Percentiles rank a stretch among this genome's conserved stretches.
Conservation (phyloP, 192 early-diverging fungal genomes). For the Linnemannia schmuckeri region DNA sequence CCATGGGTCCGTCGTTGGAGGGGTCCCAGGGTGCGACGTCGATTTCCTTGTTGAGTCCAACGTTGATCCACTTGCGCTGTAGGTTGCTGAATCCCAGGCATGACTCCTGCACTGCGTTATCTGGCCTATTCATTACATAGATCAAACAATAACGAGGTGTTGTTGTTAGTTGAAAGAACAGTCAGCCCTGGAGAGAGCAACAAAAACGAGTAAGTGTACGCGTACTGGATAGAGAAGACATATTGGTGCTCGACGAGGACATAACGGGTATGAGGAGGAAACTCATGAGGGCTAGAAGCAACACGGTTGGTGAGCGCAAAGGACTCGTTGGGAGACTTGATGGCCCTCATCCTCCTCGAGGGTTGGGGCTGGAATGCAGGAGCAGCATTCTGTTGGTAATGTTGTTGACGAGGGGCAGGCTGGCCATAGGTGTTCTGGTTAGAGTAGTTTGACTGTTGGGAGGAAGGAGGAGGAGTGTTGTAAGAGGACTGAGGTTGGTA, state of each 20-base stretch:
- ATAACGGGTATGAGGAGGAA: conserved; percentile 76
- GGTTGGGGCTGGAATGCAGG: conserved; percentile 53
- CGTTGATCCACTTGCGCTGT: conserved; percentile 63
- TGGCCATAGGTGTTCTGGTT: conserved; percentile 34
- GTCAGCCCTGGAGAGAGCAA: conserved; percentile 31
- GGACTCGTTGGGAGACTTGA: conserved; percentile 15
- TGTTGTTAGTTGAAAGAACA: too few species aligned
- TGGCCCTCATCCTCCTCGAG: conserved; percentile 41
- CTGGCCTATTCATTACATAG: conserved; percentile 46
- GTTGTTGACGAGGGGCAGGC: conserved; percentile 26
- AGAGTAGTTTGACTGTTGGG: background rate
- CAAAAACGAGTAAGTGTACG: background rate
- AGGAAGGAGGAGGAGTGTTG: conserved; percentile 1
- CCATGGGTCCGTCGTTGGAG: conserved; percentile 53
- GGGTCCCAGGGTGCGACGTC: conserved; percentile 65
- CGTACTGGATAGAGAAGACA: conserved; percentile 85
- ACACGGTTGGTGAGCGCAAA: conserved; percentile 81
- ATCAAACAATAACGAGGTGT: background rate
- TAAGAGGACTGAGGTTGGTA: conserved; percentile 31
- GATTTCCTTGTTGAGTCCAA: conserved; percentile 68
- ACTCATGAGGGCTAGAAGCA: conserved; percentile 79
- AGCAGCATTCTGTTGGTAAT: conserved; percentile 3
- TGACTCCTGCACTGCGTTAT: conserved; percentile 21
- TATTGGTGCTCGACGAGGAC: conserved; percentile 82
- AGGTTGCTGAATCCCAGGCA: conserved; percentile 48